Conservation (phyloP, 2,329 filamentous ascomycete species). For the Pseudopyricularia javanii region DNA sequence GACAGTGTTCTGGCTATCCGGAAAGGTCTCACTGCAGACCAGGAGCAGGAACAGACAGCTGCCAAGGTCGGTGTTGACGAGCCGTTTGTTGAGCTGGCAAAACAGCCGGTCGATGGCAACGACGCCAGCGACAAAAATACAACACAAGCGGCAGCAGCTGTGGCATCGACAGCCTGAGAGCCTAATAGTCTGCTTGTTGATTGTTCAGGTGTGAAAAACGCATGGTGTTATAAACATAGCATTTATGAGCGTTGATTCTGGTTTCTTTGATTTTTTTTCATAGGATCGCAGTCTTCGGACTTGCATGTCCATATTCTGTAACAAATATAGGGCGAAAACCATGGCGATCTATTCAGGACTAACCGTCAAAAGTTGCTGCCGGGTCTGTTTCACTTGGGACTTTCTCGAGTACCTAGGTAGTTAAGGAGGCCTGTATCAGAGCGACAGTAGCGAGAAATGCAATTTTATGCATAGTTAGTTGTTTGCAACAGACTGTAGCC, state of each 20-base stretch:
- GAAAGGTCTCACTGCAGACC: slow-evolving; percentile 60
- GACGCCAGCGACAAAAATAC: too few species aligned
- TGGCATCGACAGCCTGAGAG: background rate
- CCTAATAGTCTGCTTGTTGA: background rate
- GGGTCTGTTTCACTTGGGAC: too few species aligned
- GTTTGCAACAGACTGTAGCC: too few species aligned
- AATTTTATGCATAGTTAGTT: too few species aligned
- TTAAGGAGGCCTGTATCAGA: too few species aligned
- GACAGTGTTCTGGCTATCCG: slow-evolving; percentile 89
- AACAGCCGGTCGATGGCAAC: background rate
- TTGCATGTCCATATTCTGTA: background rate
- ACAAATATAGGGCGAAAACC: background rate
- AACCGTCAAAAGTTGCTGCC: too few species aligned
- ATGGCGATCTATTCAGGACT: too few species aligned
- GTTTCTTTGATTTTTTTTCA: background rate
- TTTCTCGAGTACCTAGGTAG: too few species aligned
- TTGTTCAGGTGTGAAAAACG: background rate
- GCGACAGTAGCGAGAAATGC: too few species aligned
- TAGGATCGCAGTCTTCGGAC: background rate
- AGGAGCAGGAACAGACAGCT: slow-evolving; percentile 9
- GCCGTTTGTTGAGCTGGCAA: background rate
- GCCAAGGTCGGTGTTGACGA: background rate
- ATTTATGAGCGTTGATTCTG: background rate
- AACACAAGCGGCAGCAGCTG: background rate
- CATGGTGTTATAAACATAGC: background rate